Evolutionary conservation across 2,329 filamentous ascomycete species (phyloP), one percentile per base, ranked within the genome.

Genomic region (Exophiala sp.): DNA sequence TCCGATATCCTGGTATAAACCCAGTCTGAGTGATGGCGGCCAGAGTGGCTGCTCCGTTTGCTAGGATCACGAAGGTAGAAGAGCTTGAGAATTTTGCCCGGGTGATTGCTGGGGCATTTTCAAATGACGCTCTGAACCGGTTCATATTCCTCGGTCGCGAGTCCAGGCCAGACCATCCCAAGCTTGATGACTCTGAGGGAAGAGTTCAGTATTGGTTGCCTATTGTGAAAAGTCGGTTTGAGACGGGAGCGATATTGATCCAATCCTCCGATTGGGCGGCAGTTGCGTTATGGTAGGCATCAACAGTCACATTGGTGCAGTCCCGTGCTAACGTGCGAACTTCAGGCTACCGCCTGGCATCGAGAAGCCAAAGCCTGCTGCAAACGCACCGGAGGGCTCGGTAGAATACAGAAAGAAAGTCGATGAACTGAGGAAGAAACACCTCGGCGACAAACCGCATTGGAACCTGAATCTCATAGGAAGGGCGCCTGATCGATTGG

Each of bases 381-480:
- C 32, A 14, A 42, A 33, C 1, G 12, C 45, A 5, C 42, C 52
- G 9, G 46, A 50, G 38, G 56, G 52, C 5, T 46, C 42, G 2
- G 38, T 36, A 2, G 56, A 59, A 34, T 59, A 59, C 14, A 29
- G 29, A 9, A 35, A 16, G 16, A 59, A 55, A 12, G 48, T 55
- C 50, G 48, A 55, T 20, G 43, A 40, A 3, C 12, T 53, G 18
- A 59, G 53, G 33, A 39, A 50, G 41, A 55, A 55, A 18, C 40
- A 53, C 39, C 11, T 59, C 20, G 52, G 56, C 33, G 49, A 55
- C 34, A 34, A 41, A 29, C 20, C 32, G 21, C 35, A 57, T 33
- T 59, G 57, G 57, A 54, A 57, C 44, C 50, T 59, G 34, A 57
- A 59, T 39, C 47, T 59, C 5, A 54, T 59, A 16, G 57, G 42